These are phyloP conservation scores for Kluyveromyces sp. DNA, from an alignment of 1,139 yeast species.

Conservation along the genomic window DNA sequence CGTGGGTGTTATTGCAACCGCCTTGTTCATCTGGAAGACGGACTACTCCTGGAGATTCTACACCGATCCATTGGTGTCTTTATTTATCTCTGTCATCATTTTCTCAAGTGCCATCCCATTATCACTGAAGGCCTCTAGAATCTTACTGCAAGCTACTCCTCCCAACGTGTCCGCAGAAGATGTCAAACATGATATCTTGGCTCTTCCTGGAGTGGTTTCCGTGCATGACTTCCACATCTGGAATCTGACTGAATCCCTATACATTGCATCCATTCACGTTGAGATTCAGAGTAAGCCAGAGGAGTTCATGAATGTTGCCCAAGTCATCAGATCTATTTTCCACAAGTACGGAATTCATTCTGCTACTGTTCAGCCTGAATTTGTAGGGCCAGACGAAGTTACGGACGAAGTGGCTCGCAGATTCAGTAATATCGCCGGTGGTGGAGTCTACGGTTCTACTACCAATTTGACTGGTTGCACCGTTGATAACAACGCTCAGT, in stretches of 20 bases:
- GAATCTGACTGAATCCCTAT: slow-evolving; percentile 84
- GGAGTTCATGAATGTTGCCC: slow-evolving; percentile 64
- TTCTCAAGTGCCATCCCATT: slow-evolving; percentile 88
- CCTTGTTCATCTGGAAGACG: slow-evolving; percentile 89
- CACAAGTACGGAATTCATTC: slow-evolving; percentile 85
- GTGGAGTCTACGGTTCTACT: slow-evolving; percentile 18
- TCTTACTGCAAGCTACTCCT: slow-evolving; percentile 89
- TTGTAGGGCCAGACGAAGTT: slow-evolving; percentile 30
- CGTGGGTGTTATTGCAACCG: slow-evolving; percentile 85
- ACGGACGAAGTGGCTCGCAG: slow-evolving; percentile 30
- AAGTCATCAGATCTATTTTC: slow-evolving; percentile 68
- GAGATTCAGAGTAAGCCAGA: slow-evolving; percentile 60
- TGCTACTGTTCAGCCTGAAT: slow-evolving; percentile 95
- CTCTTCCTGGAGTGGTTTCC: slow-evolving; percentile 67
- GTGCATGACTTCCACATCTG: slow-evolving; percentile 95
- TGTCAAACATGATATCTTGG: slow-evolving; percentile 60
- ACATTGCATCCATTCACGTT: slow-evolving; percentile 85
- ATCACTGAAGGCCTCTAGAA: slow-evolving; percentile 79
- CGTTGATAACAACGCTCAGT: slow-evolving; percentile 41
- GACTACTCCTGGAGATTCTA: slow-evolving; percentile 81
- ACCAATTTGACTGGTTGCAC: slow-evolving; percentile 31
- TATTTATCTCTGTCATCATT: slow-evolving; percentile 79
- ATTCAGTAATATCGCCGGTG: slow-evolving; percentile 35
- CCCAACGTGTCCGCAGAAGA: slow-evolving; percentile 67
- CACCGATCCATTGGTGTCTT: slow-evolving; percentile 79